phyloP scores from a whole-genome alignment of 768 basidiomycete genomes.

The Crassisporium funariophilum region DNA sequence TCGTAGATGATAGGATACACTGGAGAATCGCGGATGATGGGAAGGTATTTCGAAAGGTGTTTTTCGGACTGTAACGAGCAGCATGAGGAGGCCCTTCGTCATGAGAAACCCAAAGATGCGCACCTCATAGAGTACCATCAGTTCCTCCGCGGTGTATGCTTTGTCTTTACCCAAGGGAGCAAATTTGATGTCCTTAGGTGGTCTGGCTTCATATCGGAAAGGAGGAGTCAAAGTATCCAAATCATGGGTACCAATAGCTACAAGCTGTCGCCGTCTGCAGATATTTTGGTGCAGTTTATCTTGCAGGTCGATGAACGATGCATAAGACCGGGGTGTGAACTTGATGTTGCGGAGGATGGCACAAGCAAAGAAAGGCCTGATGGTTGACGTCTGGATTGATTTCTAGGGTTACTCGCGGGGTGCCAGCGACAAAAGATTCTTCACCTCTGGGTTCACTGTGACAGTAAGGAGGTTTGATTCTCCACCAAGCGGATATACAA shows the following conservation, averaged over 20 bases:
- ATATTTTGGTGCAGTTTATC: slow-evolving; percentile 98
- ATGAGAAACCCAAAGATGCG: slow-evolving; percentile 17
- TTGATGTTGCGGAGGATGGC: slow-evolving; percentile 89
- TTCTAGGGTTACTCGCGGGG: not conserved
- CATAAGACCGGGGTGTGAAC: slow-evolving; percentile 88
- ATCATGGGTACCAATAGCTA: slow-evolving; percentile 97
- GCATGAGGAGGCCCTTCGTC: not conserved
- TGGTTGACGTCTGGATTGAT: slow-evolving; percentile 61
- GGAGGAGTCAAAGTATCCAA: slow-evolving; percentile 85
- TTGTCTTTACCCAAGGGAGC: slow-evolving; percentile 80
- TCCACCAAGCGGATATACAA: slow-evolving; percentile 71
- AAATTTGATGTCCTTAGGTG: slow-evolving; percentile 91
- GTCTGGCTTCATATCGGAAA: slow-evolving; percentile 82
- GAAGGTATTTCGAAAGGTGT: slow-evolving; percentile 86
- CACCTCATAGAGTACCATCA: slow-evolving; percentile 95
- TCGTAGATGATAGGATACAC: slow-evolving; percentile 99
- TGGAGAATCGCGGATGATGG: slow-evolving; percentile 91
- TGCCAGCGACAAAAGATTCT: slow-evolving; percentile 22
- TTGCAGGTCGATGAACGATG: slow-evolving; percentile 98
- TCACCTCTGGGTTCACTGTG: slow-evolving; percentile 72
- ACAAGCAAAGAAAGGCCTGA: slow-evolving; percentile 90
- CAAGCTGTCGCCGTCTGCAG: slow-evolving; percentile 85
- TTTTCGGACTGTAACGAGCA: slow-evolving; percentile 86
- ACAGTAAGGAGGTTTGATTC: slow-evolving; percentile 67
- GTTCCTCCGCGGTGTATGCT: slow-evolving; percentile 81